A percentile compares a stretch with the other conserved stretches of the same genome.
phyloP scores from a whole-genome alignment of 2,329 filamentous ascomycete species.

The Ophiostoma ips region DNA sequence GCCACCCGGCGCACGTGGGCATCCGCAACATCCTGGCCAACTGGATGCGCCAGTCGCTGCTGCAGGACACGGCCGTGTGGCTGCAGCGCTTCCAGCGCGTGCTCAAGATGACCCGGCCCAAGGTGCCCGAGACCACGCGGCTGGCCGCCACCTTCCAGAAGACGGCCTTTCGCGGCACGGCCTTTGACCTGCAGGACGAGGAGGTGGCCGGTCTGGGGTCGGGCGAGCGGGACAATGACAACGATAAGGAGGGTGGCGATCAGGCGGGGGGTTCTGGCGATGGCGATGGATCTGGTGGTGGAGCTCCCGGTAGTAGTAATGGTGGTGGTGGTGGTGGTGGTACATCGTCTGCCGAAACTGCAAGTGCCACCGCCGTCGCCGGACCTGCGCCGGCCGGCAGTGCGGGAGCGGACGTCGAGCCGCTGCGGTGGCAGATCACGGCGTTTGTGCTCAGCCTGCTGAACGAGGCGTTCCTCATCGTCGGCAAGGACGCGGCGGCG shows the following conservation, averaged over 20 bases:
- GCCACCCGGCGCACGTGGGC: conserved; percentile 58
- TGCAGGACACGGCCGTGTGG: conserved; percentile 71
- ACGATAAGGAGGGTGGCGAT: conserved; percentile 30
- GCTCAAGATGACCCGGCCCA: conserved; percentile 71
- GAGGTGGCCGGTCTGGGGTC: conserved; percentile 86
- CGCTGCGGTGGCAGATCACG: conserved; percentile 87
- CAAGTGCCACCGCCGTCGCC: too few relatives aligned
- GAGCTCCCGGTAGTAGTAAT: too few relatives aligned
- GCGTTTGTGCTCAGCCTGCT: conserved; percentile 88
- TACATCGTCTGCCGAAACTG: background rate
- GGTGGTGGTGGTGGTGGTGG: background rate
- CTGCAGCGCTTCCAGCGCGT: conserved; percentile 78
- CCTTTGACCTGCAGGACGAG: conserved; percentile 82
- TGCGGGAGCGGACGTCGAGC: conserved; percentile 57
- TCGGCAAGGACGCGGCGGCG: conserved; percentile 64
- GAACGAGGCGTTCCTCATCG: conserved; percentile 64
- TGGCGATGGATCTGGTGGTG: background rate
- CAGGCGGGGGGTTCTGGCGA: conserved; percentile 14
- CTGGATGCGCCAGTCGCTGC: conserved; percentile 83
- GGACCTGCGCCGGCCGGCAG: conserved; percentile 16
- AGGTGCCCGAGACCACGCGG: conserved; percentile 38
- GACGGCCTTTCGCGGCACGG: conserved; percentile 30
- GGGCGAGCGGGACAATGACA: conserved; percentile 41
- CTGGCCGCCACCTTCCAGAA: conserved; percentile 9
- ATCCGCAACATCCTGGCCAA: conserved; percentile 81